Evolutionary conservation across 371 early-diverging fungal genomes (phyloP).

Genomic region (Sporodiniella umbellata): DNA sequence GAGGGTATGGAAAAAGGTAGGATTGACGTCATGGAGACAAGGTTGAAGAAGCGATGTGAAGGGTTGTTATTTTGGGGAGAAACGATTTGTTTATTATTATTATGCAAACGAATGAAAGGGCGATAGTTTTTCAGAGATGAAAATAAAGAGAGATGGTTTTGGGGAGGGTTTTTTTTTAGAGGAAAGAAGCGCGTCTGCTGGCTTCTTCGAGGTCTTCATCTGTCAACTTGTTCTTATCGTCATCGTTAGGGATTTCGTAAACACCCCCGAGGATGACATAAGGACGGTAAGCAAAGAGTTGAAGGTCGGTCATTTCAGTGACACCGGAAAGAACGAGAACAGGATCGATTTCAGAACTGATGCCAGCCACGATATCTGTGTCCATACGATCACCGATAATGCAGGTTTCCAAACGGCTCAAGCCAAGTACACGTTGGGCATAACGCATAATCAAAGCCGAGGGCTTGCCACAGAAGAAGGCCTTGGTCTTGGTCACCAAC

Average conservation of each 20-base stretch:
- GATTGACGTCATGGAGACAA: too few relatives aligned
- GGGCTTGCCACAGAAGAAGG: conserved; percentile 71
- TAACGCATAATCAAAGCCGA: conserved; percentile 66
- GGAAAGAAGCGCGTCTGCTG: conserved; percentile 28
- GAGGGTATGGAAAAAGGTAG: neutral
- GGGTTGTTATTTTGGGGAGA: neutral
- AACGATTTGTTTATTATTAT: neutral
- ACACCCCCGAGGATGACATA: conserved; percentile 60
- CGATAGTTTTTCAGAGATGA: neutral
- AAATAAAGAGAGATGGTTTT: neutral
- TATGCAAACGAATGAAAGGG: conserved; percentile 1
- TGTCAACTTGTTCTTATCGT: conserved; percentile 35
- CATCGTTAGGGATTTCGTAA: conserved; percentile 52
- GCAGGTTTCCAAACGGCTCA: conserved; percentile 58
- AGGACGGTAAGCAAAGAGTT: conserved; percentile 59
- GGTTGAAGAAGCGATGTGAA: too few relatives aligned
- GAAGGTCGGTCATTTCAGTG: conserved; percentile 50
- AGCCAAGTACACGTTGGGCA: conserved; percentile 57
- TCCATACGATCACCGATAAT: conserved; percentile 74
- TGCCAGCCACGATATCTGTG: conserved; percentile 62
- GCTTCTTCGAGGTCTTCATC: conserved; percentile 43
- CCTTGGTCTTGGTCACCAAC: conserved; percentile 61
- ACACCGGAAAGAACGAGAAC: conserved; percentile 66
- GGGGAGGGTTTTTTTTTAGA: neutral
- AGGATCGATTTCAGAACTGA: conserved; percentile 59